Evolutionary conservation across 2,329 filamentous ascomycete species (phyloP).

Genomic region (Phialophora macrospora): DNA sequence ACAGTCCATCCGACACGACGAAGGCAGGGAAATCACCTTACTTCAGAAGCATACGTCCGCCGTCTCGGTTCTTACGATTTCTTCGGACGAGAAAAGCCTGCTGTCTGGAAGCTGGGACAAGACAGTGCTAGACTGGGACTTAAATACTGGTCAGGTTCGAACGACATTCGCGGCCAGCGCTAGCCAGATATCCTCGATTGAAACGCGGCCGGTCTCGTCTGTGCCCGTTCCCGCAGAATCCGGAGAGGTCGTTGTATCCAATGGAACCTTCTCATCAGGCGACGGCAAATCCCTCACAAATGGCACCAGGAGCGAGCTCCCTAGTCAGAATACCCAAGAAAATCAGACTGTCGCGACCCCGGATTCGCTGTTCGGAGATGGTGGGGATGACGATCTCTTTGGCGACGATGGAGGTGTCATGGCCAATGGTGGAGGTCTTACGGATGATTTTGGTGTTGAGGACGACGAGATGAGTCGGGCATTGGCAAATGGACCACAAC

Average conservation of each 20-base stretch:
- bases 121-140: slow-evolving; percentile 89
- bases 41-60: slow-evolving; percentile 86
- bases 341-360: slow-evolving; percentile 69
- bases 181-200: slow-evolving; percentile 85
- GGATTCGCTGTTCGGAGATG: slow-evolving; percentile 82
- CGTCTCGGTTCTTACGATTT: slow-evolving; percentile 82
- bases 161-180: slow-evolving; percentile 77
- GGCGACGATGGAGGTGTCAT: slow-evolving; percentile 71
- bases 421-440: slow-evolving; percentile 54
- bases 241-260: slow-evolving; percentile 58
- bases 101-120: slow-evolving; percentile 98
- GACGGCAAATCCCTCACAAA: slow-evolving; percentile 67
- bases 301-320: slow-evolving; percentile 51
- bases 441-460: slow-evolving; percentile 75
- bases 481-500: slow-evolving; percentile 67
- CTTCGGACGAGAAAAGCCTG: slow-evolving; percentile 82
- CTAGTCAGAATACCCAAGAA: slow-evolving; percentile 46
- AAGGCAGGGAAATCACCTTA: slow-evolving; percentile 84
- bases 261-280: slow-evolving; percentile 77
- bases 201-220: slow-evolving; percentile 77
- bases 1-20: slow-evolving; percentile 90
- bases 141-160: slow-evolving; percentile 80
- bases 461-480: slow-evolving; percentile 80
- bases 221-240: slow-evolving; percentile 76
- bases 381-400: slow-evolving; percentile 81